phyloP scores from a whole-genome alignment of 2,329 filamentous ascomycete species.

The Hypoxylon sp. region DNA sequence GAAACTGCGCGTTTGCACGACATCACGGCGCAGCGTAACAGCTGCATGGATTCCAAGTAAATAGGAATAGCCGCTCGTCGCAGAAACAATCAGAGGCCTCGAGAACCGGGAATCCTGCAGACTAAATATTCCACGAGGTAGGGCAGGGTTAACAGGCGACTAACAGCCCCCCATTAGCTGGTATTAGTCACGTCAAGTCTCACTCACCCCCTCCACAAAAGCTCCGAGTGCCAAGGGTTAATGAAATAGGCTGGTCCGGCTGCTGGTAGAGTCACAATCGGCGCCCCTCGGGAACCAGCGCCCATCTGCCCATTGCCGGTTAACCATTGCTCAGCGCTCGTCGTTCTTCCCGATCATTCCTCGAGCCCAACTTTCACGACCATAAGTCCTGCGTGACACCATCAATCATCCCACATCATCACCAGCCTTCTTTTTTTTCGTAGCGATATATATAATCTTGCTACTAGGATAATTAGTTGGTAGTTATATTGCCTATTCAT shows the following conservation, averaged over 20 bases:
- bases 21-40: constrained; percentile 28
- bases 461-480: constrained; percentile 17
- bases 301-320: constrained; percentile 26
- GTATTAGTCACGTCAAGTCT: constrained; percentile 39
- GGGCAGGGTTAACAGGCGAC: constrained; percentile 17
- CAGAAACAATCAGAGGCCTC: constrained; percentile 24
- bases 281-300: constrained; percentile 39
- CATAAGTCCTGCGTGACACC: constrained; percentile 44
- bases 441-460: constrained; percentile 33
- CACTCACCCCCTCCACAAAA: constrained; percentile 40
- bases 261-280: constrained; percentile 39
- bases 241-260: constrained; percentile 26
- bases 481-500: constrained; percentile 20
- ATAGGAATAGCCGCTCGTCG: constrained; percentile 7
- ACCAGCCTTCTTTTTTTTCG: constrained; percentile 38
- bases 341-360: constrained; percentile 42
- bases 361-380: constrained; percentile 31
- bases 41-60: constrained; percentile 11
- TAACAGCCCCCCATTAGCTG: constrained; percentile 5
- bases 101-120: constrained; percentile 31
- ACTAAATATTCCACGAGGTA: constrained; percentile 42
- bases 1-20: constrained; percentile 19
- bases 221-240: constrained; percentile 40
- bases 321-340: constrained; percentile 11
- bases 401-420: constrained; percentile 46